These are phyloP conservation scores for Xylariaceae sp. DNA, from an alignment of 2,329 filamentous ascomycete genomes.

Conservation along the genomic window DNA sequence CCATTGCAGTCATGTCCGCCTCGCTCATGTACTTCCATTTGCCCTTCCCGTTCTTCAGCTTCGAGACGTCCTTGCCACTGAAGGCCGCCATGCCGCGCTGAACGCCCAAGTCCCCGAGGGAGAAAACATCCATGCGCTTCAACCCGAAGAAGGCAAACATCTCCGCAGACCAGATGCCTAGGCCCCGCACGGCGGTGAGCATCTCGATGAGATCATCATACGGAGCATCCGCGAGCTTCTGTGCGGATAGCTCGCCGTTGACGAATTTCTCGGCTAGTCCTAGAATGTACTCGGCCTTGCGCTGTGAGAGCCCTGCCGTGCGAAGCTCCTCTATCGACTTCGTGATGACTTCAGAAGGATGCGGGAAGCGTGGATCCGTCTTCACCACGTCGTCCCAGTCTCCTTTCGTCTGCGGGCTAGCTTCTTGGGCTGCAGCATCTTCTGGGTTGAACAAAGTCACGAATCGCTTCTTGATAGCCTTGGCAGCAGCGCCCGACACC, in stretches of 20 bases:
- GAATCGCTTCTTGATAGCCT: conserved; percentile 84
- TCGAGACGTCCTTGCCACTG: conserved; percentile 76
- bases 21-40: conserved; percentile 99
- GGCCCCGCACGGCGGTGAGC: conserved; percentile 79
- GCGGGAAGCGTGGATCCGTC: conserved; percentile 57
- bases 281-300: conserved; percentile 92
- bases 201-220: conserved; percentile 84
- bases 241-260: conserved; percentile 69
- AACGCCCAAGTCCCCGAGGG: conserved; percentile 86
- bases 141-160: conserved; percentile 98
- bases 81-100: conserved; percentile 93
- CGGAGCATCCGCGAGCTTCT: conserved; percentile 71
- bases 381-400: conserved; percentile 6
- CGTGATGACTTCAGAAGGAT: conserved; percentile 67
- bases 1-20: conserved; percentile 82
- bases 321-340: conserved; percentile 67
- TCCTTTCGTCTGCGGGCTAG: background rate
- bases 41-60: conserved; percentile 73
- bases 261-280: conserved; percentile 82
- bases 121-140: conserved; percentile 92
- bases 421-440: background rate
- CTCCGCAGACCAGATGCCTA: conserved; percentile 90
- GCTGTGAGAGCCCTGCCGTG: conserved; percentile 83
- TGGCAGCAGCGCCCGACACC: conserved; percentile 88
- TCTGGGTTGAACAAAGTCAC: conserved; percentile 62